Percentiles rank a stretch among this genome's conserved stretches.
These are phyloP conservation scores for Eucalyptus rudis DNA, from an alignment of 345 rosid species.

Conservation along the genomic window DNA sequence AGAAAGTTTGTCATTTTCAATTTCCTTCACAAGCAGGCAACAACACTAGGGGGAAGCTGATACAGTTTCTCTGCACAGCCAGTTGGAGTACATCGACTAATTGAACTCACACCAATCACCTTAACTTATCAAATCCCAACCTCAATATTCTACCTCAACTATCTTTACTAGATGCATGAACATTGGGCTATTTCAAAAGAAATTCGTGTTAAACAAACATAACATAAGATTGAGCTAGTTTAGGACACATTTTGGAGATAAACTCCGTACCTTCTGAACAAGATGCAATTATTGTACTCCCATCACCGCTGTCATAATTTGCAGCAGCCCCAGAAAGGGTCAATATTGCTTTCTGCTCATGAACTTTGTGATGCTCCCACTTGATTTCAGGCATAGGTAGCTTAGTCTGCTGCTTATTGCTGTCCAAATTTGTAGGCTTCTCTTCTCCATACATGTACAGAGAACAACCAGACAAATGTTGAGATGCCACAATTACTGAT, in stretches of 20 bases:
- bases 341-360: conserved; percentile 44
- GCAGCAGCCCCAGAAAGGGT: conserved; percentile 67
- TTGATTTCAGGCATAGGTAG: conserved; percentile 78
- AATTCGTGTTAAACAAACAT: not conserved
- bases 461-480: conserved; percentile 47
- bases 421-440: conserved; percentile 28
- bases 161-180: not conserved
- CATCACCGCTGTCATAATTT: conserved; percentile 80
- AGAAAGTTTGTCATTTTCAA: not conserved
- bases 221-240: not conserved
- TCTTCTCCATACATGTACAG: conserved; percentile 91
- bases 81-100: not conserved
- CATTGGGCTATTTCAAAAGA: not conserved
- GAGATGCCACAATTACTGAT: conserved; percentile 70
- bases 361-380: conserved; percentile 81
- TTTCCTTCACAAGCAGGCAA: not conserved
- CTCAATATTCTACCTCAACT: not conserved
- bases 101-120: not conserved
- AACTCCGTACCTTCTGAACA: conserved; percentile 74
- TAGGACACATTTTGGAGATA: not conserved
- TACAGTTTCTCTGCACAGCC: not conserved
- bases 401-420: conserved; percentile 55
- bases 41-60: not conserved
- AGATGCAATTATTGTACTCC: conserved; percentile 71
- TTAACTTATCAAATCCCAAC: not conserved